These are phyloP conservation scores for Dactylella cylindrospora DNA, from an alignment of 2,329 filamentous ascomycete species.

Conservation along the genomic window DNA sequence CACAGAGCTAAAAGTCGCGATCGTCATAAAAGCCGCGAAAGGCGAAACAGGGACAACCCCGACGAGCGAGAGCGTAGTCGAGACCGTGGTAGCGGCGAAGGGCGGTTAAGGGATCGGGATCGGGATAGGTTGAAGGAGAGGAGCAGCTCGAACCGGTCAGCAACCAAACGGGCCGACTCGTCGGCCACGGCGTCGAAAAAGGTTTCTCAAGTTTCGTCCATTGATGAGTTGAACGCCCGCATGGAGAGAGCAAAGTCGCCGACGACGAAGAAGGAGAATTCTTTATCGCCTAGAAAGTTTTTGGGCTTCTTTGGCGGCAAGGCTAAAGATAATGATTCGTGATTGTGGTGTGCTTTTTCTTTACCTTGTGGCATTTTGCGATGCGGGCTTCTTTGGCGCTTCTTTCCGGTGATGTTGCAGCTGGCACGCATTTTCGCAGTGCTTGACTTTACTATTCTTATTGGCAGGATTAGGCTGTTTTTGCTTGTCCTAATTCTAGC, in stretches of 20 bases:
- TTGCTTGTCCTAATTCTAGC: background rate
- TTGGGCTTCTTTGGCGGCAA: slow-evolving; percentile 39
- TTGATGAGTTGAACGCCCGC: slow-evolving; percentile 39
- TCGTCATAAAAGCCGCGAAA: slow-evolving; percentile 39
- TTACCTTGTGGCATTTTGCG: background rate
- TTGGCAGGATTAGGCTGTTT: background rate
- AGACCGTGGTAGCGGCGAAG: slow-evolving; percentile 17
- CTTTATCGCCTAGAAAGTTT: slow-evolving; percentile 41
- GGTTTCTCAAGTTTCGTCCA: slow-evolving; percentile 33
- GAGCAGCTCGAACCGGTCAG: slow-evolving; percentile 18
- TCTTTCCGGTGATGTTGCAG: background rate
- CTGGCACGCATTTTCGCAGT: background rate
- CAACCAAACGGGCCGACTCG: slow-evolving; percentile 23
- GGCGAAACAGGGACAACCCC: slow-evolving; percentile 36
- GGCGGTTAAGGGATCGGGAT: slow-evolving; percentile 1
- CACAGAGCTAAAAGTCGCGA: slow-evolving; percentile 40
- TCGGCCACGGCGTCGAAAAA: slow-evolving; percentile 22
- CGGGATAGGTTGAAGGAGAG: slow-evolving; percentile 21
- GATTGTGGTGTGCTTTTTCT: background rate
- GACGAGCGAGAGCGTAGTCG: slow-evolving; percentile 34
- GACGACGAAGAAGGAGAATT: slow-evolving; percentile 39
- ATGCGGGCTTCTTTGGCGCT: background rate
- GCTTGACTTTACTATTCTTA: background rate
- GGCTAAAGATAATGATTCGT: slow-evolving; percentile 16
- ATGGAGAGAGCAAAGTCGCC: slow-evolving; percentile 41